These are phyloP conservation scores for Tetraselmis striata DNA, from an alignment of 139 green algal genomes.

Conservation along the genomic window DNA sequence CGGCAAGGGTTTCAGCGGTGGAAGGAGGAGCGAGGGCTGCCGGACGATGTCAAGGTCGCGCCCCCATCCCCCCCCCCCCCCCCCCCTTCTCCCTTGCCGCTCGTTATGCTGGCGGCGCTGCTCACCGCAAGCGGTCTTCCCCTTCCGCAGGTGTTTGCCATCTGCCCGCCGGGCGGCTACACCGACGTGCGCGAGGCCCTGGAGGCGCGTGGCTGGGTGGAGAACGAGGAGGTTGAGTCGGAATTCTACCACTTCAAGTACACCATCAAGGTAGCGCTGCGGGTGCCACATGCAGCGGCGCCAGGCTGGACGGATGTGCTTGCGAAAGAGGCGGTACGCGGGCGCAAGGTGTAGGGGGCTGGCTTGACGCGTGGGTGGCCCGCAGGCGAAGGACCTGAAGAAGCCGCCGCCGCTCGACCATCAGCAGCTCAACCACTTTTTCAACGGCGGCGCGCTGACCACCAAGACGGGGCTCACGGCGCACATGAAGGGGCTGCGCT, in stretches of 20 bases:
- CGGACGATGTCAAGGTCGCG: neutral
- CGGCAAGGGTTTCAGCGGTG: neutral
- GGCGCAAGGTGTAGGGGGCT: neutral
- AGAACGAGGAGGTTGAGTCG: neutral
- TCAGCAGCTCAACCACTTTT: neutral
- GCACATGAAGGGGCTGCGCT: neutral
- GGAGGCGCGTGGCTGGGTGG: neutral
- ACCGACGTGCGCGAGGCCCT: neutral
- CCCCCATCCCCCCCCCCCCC: too few relatives aligned
- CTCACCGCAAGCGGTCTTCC: neutral
- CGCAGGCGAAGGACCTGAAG: neutral
- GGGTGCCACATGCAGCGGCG: neutral
- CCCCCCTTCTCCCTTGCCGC: neutral
- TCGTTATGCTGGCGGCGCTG: neutral
- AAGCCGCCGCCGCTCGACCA: neutral
- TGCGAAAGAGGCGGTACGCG: too few relatives aligned
- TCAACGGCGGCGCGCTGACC: neutral
- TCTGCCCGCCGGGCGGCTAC: neutral
- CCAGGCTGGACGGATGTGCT: too few relatives aligned
- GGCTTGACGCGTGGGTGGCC: neutral
- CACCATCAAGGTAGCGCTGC: neutral
- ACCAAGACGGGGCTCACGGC: neutral
- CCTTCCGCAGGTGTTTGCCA: neutral
- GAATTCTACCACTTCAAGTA: neutral
- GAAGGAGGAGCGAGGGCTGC: neutral